Evolutionary conservation across 768 basidiomycete genomes (phyloP).

Genomic region (Austroboletus eburneus): DNA sequence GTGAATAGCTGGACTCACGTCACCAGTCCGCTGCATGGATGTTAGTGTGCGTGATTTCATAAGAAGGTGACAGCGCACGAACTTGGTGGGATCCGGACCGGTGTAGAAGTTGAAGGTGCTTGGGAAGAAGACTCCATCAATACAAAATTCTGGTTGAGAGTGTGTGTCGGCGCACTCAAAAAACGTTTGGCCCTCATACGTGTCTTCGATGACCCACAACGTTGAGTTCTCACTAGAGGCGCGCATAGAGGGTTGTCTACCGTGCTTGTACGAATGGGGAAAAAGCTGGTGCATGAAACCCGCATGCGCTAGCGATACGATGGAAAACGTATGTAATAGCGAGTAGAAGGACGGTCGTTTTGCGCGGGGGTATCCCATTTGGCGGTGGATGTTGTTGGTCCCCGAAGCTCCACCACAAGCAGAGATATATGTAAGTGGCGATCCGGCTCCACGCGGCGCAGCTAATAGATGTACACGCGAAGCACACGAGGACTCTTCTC

Average conservation of each 20-base stretch:
- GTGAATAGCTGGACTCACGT: constrained; percentile 42
- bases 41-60: constrained; percentile 12
- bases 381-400: constrained; percentile 5
- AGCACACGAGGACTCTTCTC: constrained; percentile 15
- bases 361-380: constrained; percentile 11
- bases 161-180: constrained; percentile 53
- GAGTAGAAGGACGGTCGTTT: constrained; percentile 8
- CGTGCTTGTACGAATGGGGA: background rate
- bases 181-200: constrained; percentile 61
- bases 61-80: constrained; percentile 9
- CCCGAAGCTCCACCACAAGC: too few species aligned
- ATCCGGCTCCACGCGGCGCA: constrained; percentile 12
- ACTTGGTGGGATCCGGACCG: constrained; percentile 63
- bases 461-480: constrained; percentile 16
- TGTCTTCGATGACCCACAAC: constrained; percentile 66
- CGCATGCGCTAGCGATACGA: constrained; percentile 13
- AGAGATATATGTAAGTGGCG: background rate
- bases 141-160: background rate
- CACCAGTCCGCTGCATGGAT: constrained; percentile 56
- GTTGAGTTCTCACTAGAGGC: constrained; percentile 31
- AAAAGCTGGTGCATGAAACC: constrained; percentile 3
- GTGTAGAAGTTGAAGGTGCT: constrained; percentile 59
- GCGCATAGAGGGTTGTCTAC: constrained; percentile 12
- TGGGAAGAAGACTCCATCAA: constrained; percentile 21
- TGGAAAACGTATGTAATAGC: constrained; percentile 14